Evolutionary conservation across 1,284 basidiomycete genomes (phyloP).

Genomic region (Calocybe gambosa): DNA sequence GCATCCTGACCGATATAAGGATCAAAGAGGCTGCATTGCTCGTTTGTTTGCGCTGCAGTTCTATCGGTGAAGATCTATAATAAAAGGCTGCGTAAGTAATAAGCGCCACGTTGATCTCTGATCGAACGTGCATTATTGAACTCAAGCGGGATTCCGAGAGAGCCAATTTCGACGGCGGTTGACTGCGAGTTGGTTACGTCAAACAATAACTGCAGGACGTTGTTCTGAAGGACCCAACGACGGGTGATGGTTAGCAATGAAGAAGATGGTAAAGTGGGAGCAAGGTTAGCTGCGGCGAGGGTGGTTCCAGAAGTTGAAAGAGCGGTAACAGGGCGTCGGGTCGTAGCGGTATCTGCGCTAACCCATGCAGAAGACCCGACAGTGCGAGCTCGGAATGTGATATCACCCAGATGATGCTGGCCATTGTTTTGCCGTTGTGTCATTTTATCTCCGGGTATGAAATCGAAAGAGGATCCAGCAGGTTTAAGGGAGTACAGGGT

Average conservation of each 20-base stretch:
- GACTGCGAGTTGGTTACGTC: conserved; percentile 45
- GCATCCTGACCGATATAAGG: conserved; percentile 56
- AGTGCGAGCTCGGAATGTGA: conserved; percentile 46
- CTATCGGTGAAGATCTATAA: conserved; percentile 48
- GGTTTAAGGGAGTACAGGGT: conserved; percentile 48
- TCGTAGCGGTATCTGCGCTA: conserved; percentile 40
- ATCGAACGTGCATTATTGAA: conserved; percentile 45
- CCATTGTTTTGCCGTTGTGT: conserved; percentile 39
- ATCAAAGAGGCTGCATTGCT: conserved; percentile 49
- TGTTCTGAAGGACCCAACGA: conserved; percentile 42
- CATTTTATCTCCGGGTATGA: conserved; percentile 51
- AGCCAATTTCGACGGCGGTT: conserved; percentile 46
- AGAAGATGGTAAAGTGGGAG: conserved; percentile 40
- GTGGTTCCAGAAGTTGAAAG: conserved; percentile 35
- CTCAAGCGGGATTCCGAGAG: conserved; percentile 47
- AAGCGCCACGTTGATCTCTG: not conserved
- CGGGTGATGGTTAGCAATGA: conserved; percentile 47
- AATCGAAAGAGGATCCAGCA: conserved; percentile 36
- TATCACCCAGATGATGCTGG: conserved; percentile 53
- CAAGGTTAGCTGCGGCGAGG: conserved; percentile 43
- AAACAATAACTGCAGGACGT: conserved; percentile 43
- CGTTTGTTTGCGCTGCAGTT: conserved; percentile 46
- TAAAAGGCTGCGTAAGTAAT: not conserved
- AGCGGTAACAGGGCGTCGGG: conserved; percentile 36
- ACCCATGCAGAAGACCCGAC: conserved; percentile 42